These are phyloP conservation scores for Aspergillus sojae DNA, from an alignment of 2,329 filamentous ascomycete genomes.

Conservation along the genomic window DNA sequence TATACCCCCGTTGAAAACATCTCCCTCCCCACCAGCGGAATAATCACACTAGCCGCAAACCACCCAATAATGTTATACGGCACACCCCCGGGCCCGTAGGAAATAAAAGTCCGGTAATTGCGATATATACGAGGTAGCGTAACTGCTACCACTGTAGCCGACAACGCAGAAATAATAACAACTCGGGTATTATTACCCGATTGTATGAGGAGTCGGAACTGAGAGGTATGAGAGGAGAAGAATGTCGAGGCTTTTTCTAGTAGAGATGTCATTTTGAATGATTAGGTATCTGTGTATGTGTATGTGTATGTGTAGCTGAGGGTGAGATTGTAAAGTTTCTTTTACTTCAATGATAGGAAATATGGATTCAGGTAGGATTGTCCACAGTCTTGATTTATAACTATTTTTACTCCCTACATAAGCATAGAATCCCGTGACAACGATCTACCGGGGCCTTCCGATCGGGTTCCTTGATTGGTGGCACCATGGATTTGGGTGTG, in stretches of 20 bases:
- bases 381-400: no score
- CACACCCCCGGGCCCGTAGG: conserved; percentile 40
- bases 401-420: no score
- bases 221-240: background rate
- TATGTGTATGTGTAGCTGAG: background rate
- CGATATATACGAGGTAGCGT: conserved; percentile 28
- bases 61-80: conserved; percentile 42
- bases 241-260: background rate
- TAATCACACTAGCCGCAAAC: conserved; percentile 28
- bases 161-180: conserved; percentile 18
- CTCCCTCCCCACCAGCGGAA: conserved; percentile 30
- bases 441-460: background rate
- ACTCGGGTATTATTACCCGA: conserved; percentile 2
- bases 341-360: no score
- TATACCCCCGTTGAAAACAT: conserved; percentile 34
- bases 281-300: no score
- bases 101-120: conserved; percentile 40
- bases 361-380: no score
- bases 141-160: conserved; percentile 20
- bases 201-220: background rate
- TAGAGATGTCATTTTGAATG: background rate
- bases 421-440: background rate
- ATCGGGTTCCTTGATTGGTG: background rate
- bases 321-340: background rate
- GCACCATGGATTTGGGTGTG: background rate